phyloP scores from a whole-genome alignment of 169 alveolate species.

The Toxoplasma gondii region DNA sequence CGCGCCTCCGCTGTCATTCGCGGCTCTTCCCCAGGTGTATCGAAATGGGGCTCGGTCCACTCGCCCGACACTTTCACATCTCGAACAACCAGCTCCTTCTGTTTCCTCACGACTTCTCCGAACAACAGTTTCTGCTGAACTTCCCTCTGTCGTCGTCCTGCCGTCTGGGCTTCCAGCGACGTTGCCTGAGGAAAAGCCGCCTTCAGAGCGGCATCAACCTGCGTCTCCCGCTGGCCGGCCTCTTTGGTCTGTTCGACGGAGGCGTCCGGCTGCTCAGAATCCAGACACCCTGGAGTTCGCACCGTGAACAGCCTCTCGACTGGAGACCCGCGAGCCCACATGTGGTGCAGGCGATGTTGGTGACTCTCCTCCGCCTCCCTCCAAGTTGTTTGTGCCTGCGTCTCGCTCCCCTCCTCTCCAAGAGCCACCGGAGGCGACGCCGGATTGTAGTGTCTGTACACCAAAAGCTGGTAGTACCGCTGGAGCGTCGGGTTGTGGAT shows the following conservation, averaged over 20 bases:
- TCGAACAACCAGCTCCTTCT: neutral
- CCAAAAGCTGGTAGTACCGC: slow-evolving; percentile 33
- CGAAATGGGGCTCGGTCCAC: neutral
- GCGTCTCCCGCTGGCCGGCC: neutral
- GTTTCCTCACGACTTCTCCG: slow-evolving; percentile 14
- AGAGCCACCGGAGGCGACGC: slow-evolving; percentile 4
- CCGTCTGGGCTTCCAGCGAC: neutral
- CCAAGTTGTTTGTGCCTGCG: neutral
- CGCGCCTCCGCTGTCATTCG: neutral
- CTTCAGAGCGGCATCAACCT: neutral
- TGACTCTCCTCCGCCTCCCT: neutral
- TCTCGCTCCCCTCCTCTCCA: neutral
- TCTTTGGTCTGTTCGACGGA: neutral
- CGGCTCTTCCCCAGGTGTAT: neutral
- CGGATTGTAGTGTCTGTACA: slow-evolving; percentile 36
- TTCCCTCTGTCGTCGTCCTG: neutral
- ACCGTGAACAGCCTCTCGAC: neutral
- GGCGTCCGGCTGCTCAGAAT: neutral
- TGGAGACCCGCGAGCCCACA: neutral
- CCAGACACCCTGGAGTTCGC: neutral
- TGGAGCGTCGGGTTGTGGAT: slow-evolving; percentile 7
- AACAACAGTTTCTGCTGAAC: neutral
- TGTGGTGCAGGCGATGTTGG: neutral
- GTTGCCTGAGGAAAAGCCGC: neutral
- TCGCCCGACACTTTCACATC: neutral